Percentiles rank a stretch among this genome's conserved stretches.
These are phyloP conservation scores for Thelonectria blattea DNA, from an alignment of 2,329 filamentous ascomycete species.

Conservation along the genomic window DNA sequence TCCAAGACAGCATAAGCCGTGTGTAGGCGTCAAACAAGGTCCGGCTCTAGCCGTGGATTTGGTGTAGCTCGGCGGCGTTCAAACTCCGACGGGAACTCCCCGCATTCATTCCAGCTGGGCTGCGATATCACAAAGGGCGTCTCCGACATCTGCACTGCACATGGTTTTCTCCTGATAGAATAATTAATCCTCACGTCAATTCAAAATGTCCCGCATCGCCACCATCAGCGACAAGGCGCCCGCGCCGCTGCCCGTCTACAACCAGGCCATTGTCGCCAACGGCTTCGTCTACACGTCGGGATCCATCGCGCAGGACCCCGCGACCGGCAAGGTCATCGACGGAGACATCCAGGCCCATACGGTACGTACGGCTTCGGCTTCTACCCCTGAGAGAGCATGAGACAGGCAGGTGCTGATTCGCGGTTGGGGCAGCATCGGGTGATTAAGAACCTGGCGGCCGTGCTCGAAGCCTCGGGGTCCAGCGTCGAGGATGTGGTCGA, in stretches of 20 bases:
- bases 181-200: background rate
- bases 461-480: constrained; percentile 71
- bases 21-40: background rate
- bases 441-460: constrained; percentile 71
- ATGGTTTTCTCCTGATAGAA: background rate
- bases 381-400: background rate
- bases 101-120: background rate
- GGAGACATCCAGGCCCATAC: constrained; percentile 72
- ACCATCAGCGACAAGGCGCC: constrained; percentile 36
- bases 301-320: constrained; percentile 67
- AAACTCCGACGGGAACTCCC: background rate
- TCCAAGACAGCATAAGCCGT: background rate
- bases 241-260: constrained; percentile 28
- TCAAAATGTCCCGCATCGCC: constrained; percentile 29
- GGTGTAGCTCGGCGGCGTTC: background rate
- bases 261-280: constrained; percentile 55
- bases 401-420: background rate
- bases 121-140: background rate
- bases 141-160: background rate
- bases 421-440: constrained; percentile 58
- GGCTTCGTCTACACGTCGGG: constrained; percentile 74
- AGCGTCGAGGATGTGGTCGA: constrained; percentile 70
- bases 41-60: background rate
- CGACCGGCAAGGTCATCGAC: constrained; percentile 63
- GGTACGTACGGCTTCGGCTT: no score